Conservation (phyloP, 1,139 yeast genomes). For the Sugiyamaella castrensis region DNA sequence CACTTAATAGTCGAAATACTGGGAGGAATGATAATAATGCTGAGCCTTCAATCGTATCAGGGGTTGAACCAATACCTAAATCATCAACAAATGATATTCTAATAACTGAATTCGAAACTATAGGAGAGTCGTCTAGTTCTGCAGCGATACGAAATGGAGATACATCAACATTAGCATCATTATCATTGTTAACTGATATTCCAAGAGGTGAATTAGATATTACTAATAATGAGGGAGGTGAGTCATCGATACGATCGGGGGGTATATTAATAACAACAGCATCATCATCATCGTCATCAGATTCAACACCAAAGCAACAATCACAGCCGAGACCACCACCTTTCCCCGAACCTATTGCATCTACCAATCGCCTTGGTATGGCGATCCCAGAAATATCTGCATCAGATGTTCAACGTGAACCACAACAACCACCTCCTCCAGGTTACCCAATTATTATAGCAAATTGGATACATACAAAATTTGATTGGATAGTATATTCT, state of each 20-base stretch:
- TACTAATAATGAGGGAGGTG: neutral
- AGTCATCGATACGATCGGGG: neutral
- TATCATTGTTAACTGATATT: neutral
- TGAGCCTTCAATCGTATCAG: too few species aligned
- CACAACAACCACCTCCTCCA: conserved; percentile 14
- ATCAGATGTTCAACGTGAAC: conserved; percentile 2
- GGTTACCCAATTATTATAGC: conserved; percentile 33
- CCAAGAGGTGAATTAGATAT: neutral
- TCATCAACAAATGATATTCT: too few species aligned
- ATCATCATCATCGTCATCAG: neutral
- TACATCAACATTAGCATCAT: neutral
- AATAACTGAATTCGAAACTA: too few species aligned
- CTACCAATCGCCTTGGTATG: conserved; percentile 13
- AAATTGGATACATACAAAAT: conserved; percentile 44
- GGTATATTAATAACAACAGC: neutral
- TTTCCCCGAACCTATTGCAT: conserved; percentile 8
- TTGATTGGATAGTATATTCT: conserved; percentile 56
- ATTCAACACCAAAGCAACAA: neutral
- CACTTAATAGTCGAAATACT: neutral
- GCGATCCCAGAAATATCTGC: conserved; percentile 5
- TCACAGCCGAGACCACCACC: neutral
- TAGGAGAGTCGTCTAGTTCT: neutral
- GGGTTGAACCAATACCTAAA: too few species aligned
- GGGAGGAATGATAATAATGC: conserved; percentile 11
- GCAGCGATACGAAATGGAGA: neutral